These are phyloP conservation scores for Parsonsia alboflavescens DNA, from an alignment of 257 asterid genomes.

Conservation along the genomic window DNA sequence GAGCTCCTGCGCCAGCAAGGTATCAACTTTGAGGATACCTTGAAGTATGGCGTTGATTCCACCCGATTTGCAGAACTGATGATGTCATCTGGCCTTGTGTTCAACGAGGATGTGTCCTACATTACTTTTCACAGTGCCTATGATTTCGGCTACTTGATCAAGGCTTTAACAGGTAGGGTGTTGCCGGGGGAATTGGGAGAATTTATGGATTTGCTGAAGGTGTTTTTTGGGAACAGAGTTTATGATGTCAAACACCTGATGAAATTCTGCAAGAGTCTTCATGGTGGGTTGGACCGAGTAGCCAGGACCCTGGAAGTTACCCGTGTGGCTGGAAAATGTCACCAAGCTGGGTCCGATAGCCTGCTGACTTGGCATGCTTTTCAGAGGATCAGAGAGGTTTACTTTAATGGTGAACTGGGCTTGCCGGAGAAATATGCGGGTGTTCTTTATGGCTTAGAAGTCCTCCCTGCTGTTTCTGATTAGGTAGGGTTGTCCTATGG, in stretches of 20 bases:
- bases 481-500: constrained; percentile 23
- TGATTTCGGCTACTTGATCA: constrained; percentile 70
- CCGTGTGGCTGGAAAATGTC: constrained; percentile 60
- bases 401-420: constrained; percentile 39
- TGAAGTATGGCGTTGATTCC: constrained; percentile 38
- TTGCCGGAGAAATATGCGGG: constrained; percentile 54
- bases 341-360: constrained; percentile 93
- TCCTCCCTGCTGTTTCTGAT: constrained; percentile 22
- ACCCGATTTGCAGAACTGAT: constrained; percentile 54
- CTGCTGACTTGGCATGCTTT: constrained; percentile 71
- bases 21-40: constrained; percentile 39
- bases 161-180: constrained; percentile 50
- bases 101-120: constrained; percentile 48
- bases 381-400: constrained; percentile 44
- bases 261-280: constrained; percentile 51
- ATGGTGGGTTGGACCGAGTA: constrained; percentile 76
- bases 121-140: constrained; percentile 71
- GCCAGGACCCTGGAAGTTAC: constrained; percentile 46
- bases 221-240: constrained; percentile 56
- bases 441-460: constrained; percentile 78
- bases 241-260: constrained; percentile 77
- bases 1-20: constrained; percentile 66
- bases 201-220: constrained; percentile 47
- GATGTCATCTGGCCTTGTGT: constrained; percentile 66
- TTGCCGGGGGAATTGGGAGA: constrained; percentile 43